Base-by-base conservation (phyloP, 2,329 filamentous ascomycete genomes). In the Immersiporthe knoxdaviesiana region DNA sequence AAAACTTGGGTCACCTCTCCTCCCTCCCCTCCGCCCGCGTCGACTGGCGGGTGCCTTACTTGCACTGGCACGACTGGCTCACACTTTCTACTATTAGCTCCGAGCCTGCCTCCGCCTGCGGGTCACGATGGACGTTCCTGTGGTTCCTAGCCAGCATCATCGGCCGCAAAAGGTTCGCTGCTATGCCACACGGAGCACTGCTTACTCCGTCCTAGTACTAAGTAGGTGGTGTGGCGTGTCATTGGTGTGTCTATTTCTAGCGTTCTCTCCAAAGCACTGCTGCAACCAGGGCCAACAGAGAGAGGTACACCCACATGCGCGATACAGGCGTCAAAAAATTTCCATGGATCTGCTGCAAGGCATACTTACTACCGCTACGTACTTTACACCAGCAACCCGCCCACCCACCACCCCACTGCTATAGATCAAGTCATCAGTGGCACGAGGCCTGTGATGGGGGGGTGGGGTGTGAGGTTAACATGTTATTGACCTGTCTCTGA, bases 131-230 rank as follows among this genome's bases (percentile, higher is more conserved):
- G 41, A 41, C 62, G 44, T 27, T 52, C 44, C 27, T 63, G 41
- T 63, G 62, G 30, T 47, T 63, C 8, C 62, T 56, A 21, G 62
- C 41, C 62, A 44, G 62, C 44, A 52, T 63, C 62, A 32, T 52
- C 62, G 62, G 44, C 62, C n/a, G 30, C 44, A 24, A 35, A 18
- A 18, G 14, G 44, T n/a, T 35, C 30, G 41, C 27, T 59, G 27
- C 30, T 59, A 35, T 59, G 56, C 18, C n/a, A n/a, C 56, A 37
- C 32, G 56, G 56, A 59, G 18, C 56, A 37, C 32, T 21, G n/a
- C 56, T 56, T 21, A 37, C 56, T 56, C 52, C 24, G 52, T n/a
- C 44, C 18, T 18, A 32, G 24, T 56, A 16, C 35, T 8, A 4
- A 35, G 35, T 35, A 35, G 35, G 35, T 35, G 8, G 35, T 35